Base-by-base conservation (phyloP, 495 filamentous ascomycete species). In the Lentithecium fluviatile region DNA sequence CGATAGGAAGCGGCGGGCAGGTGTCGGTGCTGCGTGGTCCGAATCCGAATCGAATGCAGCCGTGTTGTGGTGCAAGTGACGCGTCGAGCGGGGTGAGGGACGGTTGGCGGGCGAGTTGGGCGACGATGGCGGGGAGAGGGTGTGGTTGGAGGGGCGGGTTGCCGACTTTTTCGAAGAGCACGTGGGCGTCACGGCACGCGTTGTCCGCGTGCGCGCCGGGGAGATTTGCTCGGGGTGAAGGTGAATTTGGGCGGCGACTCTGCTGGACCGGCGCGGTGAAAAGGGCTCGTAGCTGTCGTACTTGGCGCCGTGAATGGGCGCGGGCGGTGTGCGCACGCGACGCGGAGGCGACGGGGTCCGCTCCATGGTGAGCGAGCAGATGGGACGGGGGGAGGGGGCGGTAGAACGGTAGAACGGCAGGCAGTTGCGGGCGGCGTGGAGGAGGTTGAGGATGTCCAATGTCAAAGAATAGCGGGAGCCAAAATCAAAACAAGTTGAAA, bases 281-380 rank as follows among this genome's bases (percentile, higher is more conserved):
- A 86, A 90, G 23, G 88, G 87, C 62, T 87, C 82, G 73, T 85
- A 90, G 50, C 75, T 70, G 75, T 95, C 88, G 57, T 82, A 80
- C 67, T 79, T 84, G 50, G 81, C 70, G 47, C 88, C 88, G 75
- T 85, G 83, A 36, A 81, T 83, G 17, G 91, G 91, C 38, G 90
- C 88, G 47, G 83, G 78, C 47, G 91, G 91, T 38, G 86, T 85
- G 57, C 80, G 79, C 46, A 88, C 70, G 42, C 77, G 76, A 29
- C 79, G 78, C 38, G 79, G 75, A 40, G 83, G 83, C 17, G 85
- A 85, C 38, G 88, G 87, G 63, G 90, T 90, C 43, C 84, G 75
- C 64, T 84, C 75, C 82, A 86, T 86, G 34, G 37, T 45, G 62
- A 47, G 20, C 21, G 17, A 20, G 25, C 26, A 40, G 52, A 13